phyloP scores from a whole-genome alignment of 202 grass and related monocot genomes.

The Cymbopogon flexuosus region DNA sequence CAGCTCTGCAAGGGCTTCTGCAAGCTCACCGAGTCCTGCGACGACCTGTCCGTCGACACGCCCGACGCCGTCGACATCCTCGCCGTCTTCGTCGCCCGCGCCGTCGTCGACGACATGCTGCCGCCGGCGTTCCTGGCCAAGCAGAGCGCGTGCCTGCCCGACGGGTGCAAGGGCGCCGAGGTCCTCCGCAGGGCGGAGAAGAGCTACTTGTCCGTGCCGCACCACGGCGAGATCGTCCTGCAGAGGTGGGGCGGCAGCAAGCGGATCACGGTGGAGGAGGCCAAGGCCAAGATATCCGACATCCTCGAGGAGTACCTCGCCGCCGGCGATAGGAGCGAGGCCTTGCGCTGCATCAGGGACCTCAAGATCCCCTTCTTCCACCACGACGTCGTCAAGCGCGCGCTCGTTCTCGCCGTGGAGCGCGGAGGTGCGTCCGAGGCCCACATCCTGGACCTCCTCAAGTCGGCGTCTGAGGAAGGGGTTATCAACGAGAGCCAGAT shows the following conservation, averaged over 20 bases:
- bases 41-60: constrained; percentile 58
- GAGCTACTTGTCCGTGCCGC: constrained; percentile 49
- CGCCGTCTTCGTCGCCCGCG: constrained; percentile 52
- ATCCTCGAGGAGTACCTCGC: constrained; percentile 52
- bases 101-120: constrained; percentile 56
- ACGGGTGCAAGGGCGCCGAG: constrained; percentile 44
- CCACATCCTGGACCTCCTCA: constrained; percentile 45
- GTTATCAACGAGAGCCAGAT: constrained; percentile 60
- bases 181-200: constrained; percentile 47
- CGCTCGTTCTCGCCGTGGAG: constrained; percentile 52
- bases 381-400: constrained; percentile 59
- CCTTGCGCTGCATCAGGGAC: constrained; percentile 47
- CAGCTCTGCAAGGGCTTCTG: constrained; percentile 57
- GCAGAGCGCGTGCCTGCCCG: constrained; percentile 33
- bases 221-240: constrained; percentile 51
- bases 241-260: constrained; percentile 57
- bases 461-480: constrained; percentile 43
- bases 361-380: constrained; percentile 62
- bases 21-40: constrained; percentile 49
- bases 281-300: constrained; percentile 46
- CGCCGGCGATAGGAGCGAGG: constrained; percentile 35
- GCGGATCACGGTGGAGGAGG: constrained; percentile 56
- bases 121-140: constrained; percentile 46
- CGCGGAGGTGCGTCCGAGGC: constrained; percentile 30
- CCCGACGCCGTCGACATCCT: constrained; percentile 60